These are phyloP conservation scores for Tuber umbilicatum DNA, from an alignment of 495 filamentous ascomycete species.

Conservation along the genomic window DNA sequence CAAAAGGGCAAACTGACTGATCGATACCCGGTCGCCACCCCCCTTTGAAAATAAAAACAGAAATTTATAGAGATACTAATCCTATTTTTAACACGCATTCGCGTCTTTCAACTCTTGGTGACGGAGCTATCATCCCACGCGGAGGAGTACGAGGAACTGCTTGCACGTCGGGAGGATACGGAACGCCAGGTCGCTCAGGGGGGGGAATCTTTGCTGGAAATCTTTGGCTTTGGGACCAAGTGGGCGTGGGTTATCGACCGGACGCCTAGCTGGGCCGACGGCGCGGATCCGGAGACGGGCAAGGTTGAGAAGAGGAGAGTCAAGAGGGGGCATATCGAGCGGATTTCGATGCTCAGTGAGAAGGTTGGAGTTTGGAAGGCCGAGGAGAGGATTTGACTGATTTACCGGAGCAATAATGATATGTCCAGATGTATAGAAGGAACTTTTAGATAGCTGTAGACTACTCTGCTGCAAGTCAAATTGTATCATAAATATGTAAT, in stretches of 20 bases:
- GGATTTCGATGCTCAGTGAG: conserved; percentile 8
- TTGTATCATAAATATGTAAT: not conserved
- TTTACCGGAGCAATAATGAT: not conserved
- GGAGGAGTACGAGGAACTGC: conserved; percentile 11
- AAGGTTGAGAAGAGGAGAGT: not conserved
- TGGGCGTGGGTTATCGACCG: conserved; percentile 11
- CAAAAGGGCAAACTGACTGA: not conserved
- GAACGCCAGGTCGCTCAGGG: conserved; percentile 13
- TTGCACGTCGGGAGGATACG: not conserved
- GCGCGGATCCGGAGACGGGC: not conserved
- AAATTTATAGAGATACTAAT: conserved; percentile 25
- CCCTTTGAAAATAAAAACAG: conserved; percentile 6
- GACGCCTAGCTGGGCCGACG: conserved; percentile 9
- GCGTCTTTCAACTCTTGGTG: conserved; percentile 20
- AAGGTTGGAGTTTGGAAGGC: conserved; percentile 30
- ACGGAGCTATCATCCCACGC: conserved; percentile 8
- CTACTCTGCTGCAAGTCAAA: not conserved
- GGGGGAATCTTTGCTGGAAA: conserved; percentile 13
- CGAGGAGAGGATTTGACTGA: conserved; percentile 13
- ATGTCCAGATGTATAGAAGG: not conserved
- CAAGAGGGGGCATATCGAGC: conserved; percentile 15
- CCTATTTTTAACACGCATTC: conserved; percentile 20
- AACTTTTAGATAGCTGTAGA: not conserved
- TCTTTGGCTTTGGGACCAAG: conserved; percentile 17
- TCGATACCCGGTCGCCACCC: not conserved